These are phyloP conservation scores for Rhododendron ovatum DNA, from an alignment of 148 eudicot species.

Conservation along the genomic window DNA sequence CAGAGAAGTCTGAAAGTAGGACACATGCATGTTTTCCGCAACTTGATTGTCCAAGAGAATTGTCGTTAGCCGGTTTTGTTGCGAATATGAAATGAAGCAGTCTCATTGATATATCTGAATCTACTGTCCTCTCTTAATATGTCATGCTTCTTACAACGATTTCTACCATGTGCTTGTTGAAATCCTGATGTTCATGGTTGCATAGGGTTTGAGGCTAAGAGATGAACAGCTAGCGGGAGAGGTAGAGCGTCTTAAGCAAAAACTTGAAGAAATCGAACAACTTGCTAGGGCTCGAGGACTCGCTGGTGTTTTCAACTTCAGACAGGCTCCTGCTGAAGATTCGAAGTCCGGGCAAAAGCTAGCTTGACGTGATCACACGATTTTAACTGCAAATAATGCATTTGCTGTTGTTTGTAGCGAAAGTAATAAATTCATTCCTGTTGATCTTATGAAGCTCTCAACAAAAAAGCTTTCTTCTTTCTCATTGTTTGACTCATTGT, in stretches of 20 bases:
- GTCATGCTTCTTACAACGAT: not conserved
- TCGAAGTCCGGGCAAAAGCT: constrained; percentile 31
- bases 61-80: not conserved
- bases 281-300: constrained; percentile 51
- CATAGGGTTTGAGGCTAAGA: constrained; percentile 53
- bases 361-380: constrained; percentile 24
- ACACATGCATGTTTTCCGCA: too few species aligned
- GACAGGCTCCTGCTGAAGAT: constrained; percentile 20
- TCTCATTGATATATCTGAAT: not conserved
- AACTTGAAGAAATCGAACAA: constrained; percentile 55
- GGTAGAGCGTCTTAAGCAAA: constrained; percentile 49
- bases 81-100: not conserved
- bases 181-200: not conserved
- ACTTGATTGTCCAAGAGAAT: not conserved
- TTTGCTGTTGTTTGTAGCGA: constrained; percentile 2
- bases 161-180: not conserved
- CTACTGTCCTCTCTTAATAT: not conserved
- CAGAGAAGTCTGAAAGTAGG: not conserved
- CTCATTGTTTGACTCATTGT: not conserved
- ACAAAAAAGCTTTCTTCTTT: not conserved
- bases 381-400: constrained; percentile 17
- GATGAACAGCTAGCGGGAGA: constrained; percentile 56
- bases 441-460: not conserved
- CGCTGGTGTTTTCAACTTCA: constrained; percentile 46
- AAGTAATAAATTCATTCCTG: not conserved